Percentiles rank a stretch among this genome's conserved stretches.
Conservation (phyloP, 129 eudicot genomes). For the Helianthus tuberosus region DNA sequence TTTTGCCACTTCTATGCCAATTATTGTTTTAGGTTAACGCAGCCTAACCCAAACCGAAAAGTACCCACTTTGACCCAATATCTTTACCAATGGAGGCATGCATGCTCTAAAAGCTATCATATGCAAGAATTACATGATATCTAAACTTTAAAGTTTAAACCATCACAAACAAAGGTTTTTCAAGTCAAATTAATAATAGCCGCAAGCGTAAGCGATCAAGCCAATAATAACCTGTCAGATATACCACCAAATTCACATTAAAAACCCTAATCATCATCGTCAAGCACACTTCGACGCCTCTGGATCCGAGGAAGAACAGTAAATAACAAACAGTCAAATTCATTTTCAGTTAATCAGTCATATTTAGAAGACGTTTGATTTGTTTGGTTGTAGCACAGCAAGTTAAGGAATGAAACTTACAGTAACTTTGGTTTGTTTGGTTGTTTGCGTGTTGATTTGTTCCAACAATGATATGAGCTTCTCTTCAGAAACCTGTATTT, state of each 20-base stretch:
- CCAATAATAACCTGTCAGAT: not conserved
- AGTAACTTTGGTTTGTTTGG: constrained; percentile 92
- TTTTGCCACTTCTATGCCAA: no score
- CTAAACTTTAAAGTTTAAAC: constrained; percentile 16
- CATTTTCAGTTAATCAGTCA: not conserved
- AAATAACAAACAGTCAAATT: constrained; percentile 8
- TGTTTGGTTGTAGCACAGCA: no score
- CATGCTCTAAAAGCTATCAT: not conserved
- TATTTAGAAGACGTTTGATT: not conserved
- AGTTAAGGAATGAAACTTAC: constrained; percentile 46
- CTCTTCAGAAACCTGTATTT: constrained; percentile 79
- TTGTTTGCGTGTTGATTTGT: constrained; percentile 92
- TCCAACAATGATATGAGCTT: constrained; percentile 90
- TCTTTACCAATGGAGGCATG: not conserved
- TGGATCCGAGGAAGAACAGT: constrained; percentile 47
- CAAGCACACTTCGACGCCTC: constrained; percentile 93
- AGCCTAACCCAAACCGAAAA: no score
- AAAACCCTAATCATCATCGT: constrained; percentile 64
- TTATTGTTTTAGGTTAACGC: no score
- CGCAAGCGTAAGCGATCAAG: not conserved
- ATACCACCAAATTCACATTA: not conserved
- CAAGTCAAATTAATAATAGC: not conserved
- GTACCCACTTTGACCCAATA: no score
- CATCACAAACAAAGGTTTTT: not conserved
- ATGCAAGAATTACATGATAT: constrained; percentile 2